A percentile compares a stretch with the other conserved stretches of the same genome.
phyloP scores from a whole-genome alignment of 2,329 filamentous ascomycete genomes.

The Neobulgaria alba region DNA sequence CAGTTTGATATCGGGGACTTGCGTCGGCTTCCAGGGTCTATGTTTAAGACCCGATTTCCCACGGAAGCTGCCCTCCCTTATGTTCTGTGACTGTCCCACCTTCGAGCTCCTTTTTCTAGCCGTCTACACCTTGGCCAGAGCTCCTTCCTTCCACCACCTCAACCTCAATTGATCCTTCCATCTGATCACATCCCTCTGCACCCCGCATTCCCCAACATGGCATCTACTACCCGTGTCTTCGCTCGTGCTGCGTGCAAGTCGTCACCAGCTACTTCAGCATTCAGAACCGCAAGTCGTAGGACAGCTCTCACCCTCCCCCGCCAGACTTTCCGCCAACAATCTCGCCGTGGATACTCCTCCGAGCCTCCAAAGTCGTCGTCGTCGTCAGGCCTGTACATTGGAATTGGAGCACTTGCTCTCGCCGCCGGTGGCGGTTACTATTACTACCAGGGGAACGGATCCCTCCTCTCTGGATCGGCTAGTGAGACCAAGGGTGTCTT shows the following conservation, averaged over 20 bases:
- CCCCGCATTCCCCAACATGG: conserved; percentile 26
- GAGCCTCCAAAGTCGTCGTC: conserved; percentile 50
- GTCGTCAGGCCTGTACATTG: conserved; percentile 46
- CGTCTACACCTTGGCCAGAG: no score
- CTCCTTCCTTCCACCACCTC: not conserved
- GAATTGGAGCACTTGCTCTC: conserved; percentile 48
- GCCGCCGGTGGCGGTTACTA: conserved; percentile 59
- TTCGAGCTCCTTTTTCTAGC: not conserved
- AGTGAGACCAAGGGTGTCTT: conserved; percentile 45
- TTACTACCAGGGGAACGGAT: conserved; percentile 47
- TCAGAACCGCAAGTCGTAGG: conserved; percentile 50
- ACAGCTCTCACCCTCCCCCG: conserved; percentile 50
- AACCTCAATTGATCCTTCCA: no score
- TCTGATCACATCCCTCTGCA: not conserved
- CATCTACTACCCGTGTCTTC: conserved; percentile 30
- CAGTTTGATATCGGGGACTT: not conserved
- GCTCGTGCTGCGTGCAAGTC: conserved; percentile 31
- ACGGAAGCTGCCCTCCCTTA: not conserved
- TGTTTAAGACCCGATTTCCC: no score
- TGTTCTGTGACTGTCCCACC: not conserved
- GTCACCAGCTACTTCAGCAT: conserved; percentile 36
- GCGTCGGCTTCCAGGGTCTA: not conserved
- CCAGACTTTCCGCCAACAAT: conserved; percentile 63
- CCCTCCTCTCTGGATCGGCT: conserved; percentile 28
- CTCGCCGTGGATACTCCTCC: conserved; percentile 73